Conservation (phyloP, 352 stramenopile genomes). For the Phytophthora niederhauseri region DNA sequence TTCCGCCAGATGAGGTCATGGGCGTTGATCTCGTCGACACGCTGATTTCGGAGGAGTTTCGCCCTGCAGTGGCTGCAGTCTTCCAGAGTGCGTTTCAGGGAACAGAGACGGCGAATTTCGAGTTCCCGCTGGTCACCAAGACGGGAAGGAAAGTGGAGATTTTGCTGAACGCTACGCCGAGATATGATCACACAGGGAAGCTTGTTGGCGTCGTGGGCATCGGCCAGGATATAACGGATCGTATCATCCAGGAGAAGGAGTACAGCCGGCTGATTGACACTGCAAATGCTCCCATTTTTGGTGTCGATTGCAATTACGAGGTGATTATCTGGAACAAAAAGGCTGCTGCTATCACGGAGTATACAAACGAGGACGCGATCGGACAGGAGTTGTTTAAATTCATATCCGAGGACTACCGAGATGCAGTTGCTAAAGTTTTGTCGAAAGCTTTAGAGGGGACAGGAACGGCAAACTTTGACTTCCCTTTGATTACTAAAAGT, state of each 20-base stretch:
- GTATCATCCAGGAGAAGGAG: constrained; percentile 69
- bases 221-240: constrained; percentile 64
- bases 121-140: constrained; percentile 73
- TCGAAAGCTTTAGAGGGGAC: constrained; percentile 54
- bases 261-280: constrained; percentile 72
- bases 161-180: constrained; percentile 53
- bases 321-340: constrained; percentile 93
- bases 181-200: constrained; percentile 57
- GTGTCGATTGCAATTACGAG: constrained; percentile 59
- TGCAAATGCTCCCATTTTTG: constrained; percentile 72
- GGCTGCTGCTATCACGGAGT: constrained; percentile 80
- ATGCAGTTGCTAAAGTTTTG: constrained; percentile 64
- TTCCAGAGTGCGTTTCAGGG: constrained; percentile 61
- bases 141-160: constrained; percentile 56
- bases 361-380: constrained; percentile 84
- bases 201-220: constrained; percentile 62
- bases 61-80: constrained; percentile 44
- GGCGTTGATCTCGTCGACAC: constrained; percentile 77
- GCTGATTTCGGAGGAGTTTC: constrained; percentile 69
- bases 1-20: constrained; percentile 86
- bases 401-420: constrained; percentile 62
- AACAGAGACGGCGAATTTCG: constrained; percentile 56
- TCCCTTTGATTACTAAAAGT: constrained; percentile 70
- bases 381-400: constrained; percentile 67
- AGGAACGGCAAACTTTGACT: constrained; percentile 80